Evolutionary conservation across 1,284 basidiomycete species (phyloP), one percentile per base, ranked within the genome.

Genomic region (Porodaedalea pini): DNA sequence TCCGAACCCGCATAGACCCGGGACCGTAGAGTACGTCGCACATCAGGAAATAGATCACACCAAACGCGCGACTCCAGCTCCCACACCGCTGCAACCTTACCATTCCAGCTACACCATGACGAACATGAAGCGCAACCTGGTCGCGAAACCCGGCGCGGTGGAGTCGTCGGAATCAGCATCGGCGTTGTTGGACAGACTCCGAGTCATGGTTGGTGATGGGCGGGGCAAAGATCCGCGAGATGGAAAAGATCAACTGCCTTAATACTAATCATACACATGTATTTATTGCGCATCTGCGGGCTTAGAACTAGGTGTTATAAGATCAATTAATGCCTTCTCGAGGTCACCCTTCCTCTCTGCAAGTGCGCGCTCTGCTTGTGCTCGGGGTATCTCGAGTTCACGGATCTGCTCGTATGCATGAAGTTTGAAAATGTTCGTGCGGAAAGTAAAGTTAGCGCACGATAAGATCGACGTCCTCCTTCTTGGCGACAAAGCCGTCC

Each of bases 391-490:
- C 63, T 87, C 85, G 55, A 88, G 78, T 70, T 87, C 85, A 58
- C 77, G 74, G 7, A 85, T 75, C 85, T 87, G 63, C 49, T 43
- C 49, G 19, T 34, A 23, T 15, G 6, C 27, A 47, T 29, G 52
- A 17, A 15, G 56, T 17, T 7, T 49, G 36, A 11, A 8, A 41
- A 43, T 21, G 19, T 48, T 19, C 21, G 48, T 19, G 56, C 15
- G 61, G 54, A 25, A 25, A 19, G 21, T n/a, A 32, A 40, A 37
- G n/a, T 17, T 19, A 52, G 71, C 78, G 63, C 62, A 86, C 85
- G 56, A 88, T 79, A 2, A 86, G 61, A 56, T 87, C 84, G 1
- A 87, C 71, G 62, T 87, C 83, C 59, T 86, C 85, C 53, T 77
- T 75, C 66, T 84, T 86, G 32, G 64, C 64, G 8, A 61, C 40